Evolutionary conservation across 768 basidiomycete species (phyloP), one percentile per base, ranked within the genome.

Genomic region (Suillus weaverae): DNA sequence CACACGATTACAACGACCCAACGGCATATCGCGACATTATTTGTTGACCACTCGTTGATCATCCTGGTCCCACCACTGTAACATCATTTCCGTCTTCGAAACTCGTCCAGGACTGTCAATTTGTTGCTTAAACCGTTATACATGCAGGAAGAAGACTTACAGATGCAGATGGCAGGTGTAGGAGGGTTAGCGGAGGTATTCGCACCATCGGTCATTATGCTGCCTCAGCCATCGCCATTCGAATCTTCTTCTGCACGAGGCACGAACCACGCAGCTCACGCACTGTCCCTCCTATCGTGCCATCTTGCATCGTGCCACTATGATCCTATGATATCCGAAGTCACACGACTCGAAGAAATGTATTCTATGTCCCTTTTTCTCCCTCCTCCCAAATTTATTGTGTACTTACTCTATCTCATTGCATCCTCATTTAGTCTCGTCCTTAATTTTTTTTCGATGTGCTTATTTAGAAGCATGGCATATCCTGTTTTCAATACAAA

Each of bases 61-160:
- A 66, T 48, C 33, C 62, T 64, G 64, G 68, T 68, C 66, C 64
- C 66, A 64, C 48, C 70, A 54, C 64, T 64, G 35, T 61, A 68
- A 64, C 69, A 62, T 60, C 63, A 57, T 66, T 63, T 59, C 26
- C 62, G 32, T 48, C 64, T 61, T 30, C 63, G 63, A 46, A 64
- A 36, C 63, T 36, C 36, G 38, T 22, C 13, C 61, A 64, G 18
- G 72, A 67, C 74, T 60, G 67, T 64, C 56, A 67, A 50, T 61
- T 63, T 66, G 69, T 72, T 73, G 63, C 62, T 54, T 59, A 30
- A 41, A 41, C 6, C 39, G 72, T 72, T 66, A 74, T 59, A 66
- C 60, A 57, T 51, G 65, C 57, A 64, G 56, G 54, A 41, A 3
- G 39, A 46, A 20, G 60, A 38, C 26, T 39, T 10, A 11, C 26